phyloP scores from a whole-genome alignment of 169 alveolate genomes.

The Plasmodium gallinaceum region DNA sequence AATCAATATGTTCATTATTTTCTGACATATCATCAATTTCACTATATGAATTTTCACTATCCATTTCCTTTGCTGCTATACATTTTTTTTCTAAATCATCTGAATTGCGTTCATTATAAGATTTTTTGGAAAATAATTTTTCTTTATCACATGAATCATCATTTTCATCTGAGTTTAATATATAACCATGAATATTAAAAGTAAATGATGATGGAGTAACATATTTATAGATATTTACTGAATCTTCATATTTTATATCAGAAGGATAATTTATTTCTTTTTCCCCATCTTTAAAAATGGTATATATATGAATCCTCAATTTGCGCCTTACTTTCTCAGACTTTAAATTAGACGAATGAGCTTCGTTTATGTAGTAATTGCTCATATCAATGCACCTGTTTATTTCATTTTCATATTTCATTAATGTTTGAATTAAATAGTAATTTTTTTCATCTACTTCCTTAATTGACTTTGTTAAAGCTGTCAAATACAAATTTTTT shows the following conservation, averaged over 20 bases:
- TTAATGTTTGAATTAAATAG: slow-evolving; percentile 50
- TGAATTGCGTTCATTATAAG: neutral
- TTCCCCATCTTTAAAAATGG: slow-evolving; percentile 70
- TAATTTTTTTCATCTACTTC: slow-evolving; percentile 67
- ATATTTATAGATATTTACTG: slow-evolving; percentile 36
- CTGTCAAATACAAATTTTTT: slow-evolving; percentile 36
- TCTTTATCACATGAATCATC: slow-evolving; percentile 38
- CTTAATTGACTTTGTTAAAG: slow-evolving; percentile 46
- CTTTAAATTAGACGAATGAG: slow-evolving; percentile 58
- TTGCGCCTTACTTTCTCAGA: slow-evolving; percentile 62
- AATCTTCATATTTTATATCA: slow-evolving; percentile 49
- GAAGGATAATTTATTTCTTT: slow-evolving; percentile 64
- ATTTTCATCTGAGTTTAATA: slow-evolving; percentile 63
- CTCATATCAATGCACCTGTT: slow-evolving; percentile 70
- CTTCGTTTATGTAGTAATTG: slow-evolving; percentile 68
- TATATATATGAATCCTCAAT: slow-evolving; percentile 57
- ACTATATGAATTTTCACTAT: slow-evolving; percentile 41
- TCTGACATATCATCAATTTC: slow-evolving; percentile 48
- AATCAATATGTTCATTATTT: slow-evolving; percentile 50
- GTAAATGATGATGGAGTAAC: slow-evolving; percentile 67
- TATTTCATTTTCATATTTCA: slow-evolving; percentile 65
- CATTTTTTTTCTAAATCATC: slow-evolving; percentile 7
- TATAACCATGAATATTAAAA: slow-evolving; percentile 74
- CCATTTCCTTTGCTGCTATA: slow-evolving; percentile 16
- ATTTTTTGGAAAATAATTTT: neutral